These are phyloP conservation scores for Phialophora verrucosa DNA, from an alignment of 2,329 filamentous ascomycete species.

Conservation along the genomic window DNA sequence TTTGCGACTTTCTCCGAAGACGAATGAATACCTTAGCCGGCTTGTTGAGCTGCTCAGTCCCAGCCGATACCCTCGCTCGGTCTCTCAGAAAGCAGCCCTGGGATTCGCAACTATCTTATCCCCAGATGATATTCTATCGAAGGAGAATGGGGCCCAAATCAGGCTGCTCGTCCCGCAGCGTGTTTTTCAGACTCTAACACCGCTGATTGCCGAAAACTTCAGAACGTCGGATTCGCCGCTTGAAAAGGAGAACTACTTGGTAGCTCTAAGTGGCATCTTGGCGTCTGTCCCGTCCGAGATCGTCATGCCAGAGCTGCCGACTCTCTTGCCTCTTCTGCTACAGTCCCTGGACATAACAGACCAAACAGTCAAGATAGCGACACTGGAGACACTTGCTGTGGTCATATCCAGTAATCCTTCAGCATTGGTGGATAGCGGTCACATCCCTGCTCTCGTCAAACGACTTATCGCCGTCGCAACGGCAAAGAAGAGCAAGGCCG, in stretches of 20 bases:
- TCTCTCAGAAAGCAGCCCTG: conserved; percentile 59
- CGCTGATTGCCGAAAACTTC: conserved; percentile 61
- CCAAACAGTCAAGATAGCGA: conserved; percentile 63
- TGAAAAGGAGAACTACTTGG: conserved; percentile 65
- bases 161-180: conserved; percentile 68
- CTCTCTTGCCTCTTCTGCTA: conserved; percentile 65
- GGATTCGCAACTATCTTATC: conserved; percentile 65
- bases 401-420: conserved; percentile 64
- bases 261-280: conserved; percentile 67
- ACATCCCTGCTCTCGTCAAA: conserved; percentile 62
- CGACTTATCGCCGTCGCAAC: conserved; percentile 59
- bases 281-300: conserved; percentile 65
- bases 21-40: conserved; percentile 57
- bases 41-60: conserved; percentile 54
- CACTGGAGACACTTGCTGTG: conserved; percentile 63
- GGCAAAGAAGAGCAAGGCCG: conserved; percentile 33
- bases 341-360: conserved; percentile 64
- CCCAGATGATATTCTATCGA: conserved; percentile 65
- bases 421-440: conserved; percentile 59
- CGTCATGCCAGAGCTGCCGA: conserved; percentile 63
- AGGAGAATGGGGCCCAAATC: conserved; percentile 66
- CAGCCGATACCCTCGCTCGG: conserved; percentile 48
- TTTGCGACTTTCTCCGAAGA: conserved; percentile 58
- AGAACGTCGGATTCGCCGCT: conserved; percentile 48
- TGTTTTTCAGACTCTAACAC: conserved; percentile 65